Evolutionary conservation across 2,329 filamentous ascomycete species (phyloP).

Genomic region (Pseudopithomyces maydicus): DNA sequence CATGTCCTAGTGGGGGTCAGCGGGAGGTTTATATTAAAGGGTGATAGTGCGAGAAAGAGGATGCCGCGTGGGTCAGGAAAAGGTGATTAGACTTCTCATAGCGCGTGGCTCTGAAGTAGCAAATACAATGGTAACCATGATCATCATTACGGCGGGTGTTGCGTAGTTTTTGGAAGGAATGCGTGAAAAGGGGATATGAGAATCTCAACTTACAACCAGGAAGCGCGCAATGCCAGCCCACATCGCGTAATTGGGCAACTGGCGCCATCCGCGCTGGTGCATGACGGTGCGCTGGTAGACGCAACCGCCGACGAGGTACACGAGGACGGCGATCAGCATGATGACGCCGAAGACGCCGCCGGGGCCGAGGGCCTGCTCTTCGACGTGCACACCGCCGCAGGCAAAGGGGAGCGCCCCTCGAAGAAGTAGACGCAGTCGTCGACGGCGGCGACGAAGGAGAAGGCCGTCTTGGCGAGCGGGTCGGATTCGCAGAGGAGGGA

Average conservation of each 20-base stretch:
- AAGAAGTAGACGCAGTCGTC: conserved; percentile 97
- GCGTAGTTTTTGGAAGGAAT: too few species aligned
- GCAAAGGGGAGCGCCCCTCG: conserved; percentile 85
- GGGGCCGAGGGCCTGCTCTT: conserved; percentile 65
- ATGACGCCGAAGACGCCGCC: conserved; percentile 89
- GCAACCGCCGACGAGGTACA: conserved; percentile 89
- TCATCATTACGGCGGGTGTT: neutral
- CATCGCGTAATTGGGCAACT: conserved; percentile 90
- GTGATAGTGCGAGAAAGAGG: neutral
- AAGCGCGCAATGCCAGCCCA: conserved; percentile 90
- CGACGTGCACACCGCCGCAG: conserved; percentile 71
- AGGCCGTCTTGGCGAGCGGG: conserved; percentile 68
- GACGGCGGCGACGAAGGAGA: conserved; percentile 86
- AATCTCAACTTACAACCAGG: conserved; percentile 66
- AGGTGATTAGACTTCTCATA: conserved; percentile 97
- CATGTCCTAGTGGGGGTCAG: conserved; percentile 51
- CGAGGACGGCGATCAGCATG: conserved; percentile 73
- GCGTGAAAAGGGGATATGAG: neutral
- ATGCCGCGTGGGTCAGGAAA: conserved; percentile 67
- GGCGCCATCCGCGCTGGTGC: conserved; percentile 92
- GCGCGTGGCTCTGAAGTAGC: conserved; percentile 99
- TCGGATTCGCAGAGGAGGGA: conserved; percentile 93
- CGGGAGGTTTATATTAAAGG: conserved; percentile 4
- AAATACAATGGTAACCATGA: conserved; percentile 75
- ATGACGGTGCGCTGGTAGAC: conserved; percentile 95